These are phyloP conservation scores for Asclepias syriaca DNA, from an alignment of 257 asterid genomes.

Conservation along the genomic window DNA sequence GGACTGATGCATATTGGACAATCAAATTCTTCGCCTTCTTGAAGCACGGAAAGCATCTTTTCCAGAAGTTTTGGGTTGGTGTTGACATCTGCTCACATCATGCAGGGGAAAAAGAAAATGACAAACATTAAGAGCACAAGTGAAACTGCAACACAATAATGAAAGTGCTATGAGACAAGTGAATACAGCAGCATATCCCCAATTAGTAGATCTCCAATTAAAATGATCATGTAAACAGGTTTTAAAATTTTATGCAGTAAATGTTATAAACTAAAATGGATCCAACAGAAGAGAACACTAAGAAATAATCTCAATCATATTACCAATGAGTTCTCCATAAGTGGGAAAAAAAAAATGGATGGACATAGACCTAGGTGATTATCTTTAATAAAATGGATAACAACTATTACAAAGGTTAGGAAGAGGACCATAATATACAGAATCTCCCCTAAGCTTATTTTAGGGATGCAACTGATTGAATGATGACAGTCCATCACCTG, in stretches of 20 bases:
- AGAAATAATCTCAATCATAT: background rate
- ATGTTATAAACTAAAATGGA: background rate
- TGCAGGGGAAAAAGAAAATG: background rate
- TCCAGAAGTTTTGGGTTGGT: slow-evolving; percentile 55
- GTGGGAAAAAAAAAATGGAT: background rate
- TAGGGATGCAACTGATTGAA: background rate
- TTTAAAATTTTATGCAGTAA: no score
- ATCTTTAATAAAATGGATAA: background rate
- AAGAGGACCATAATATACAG: background rate
- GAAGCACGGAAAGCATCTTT: slow-evolving; percentile 53
- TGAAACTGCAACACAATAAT: background rate
- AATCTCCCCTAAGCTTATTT: background rate
- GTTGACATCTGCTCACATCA: slow-evolving; percentile 30
- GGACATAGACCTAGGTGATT: background rate
- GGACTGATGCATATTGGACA: slow-evolving; percentile 71
- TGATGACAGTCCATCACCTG: background rate
- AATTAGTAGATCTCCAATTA: background rate
- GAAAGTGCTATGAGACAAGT: background rate
- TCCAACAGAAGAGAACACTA: background rate
- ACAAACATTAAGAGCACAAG: background rate
- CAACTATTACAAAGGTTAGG: background rate
- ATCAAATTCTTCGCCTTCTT: slow-evolving; percentile 75
- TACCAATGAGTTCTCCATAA: background rate
- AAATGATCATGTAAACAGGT: background rate
- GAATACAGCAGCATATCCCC: background rate